Percentiles rank a stretch among this genome's conserved stretches.
These are phyloP conservation scores for Penicillium hesseltinei DNA, from an alignment of 2,329 filamentous ascomycete species.

Conservation along the genomic window DNA sequence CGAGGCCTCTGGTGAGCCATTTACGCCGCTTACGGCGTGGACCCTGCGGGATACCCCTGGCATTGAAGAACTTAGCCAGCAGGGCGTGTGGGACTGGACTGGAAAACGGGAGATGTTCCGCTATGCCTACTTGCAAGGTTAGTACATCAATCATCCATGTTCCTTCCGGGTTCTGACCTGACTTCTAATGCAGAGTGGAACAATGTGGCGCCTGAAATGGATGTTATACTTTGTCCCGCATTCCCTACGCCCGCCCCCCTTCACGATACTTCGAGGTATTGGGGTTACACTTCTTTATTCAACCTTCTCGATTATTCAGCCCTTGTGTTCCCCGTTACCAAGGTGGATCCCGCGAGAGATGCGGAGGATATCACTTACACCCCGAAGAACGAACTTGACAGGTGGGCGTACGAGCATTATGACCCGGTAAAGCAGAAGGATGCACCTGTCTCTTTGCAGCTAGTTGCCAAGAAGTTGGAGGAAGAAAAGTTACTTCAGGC, in stretches of 20 bases:
- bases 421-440: constrained; percentile 46
- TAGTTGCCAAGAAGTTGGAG: constrained; percentile 54
- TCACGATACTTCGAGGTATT: constrained; percentile 56
- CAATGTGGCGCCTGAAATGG: constrained; percentile 28
- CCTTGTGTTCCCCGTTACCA: constrained; percentile 58
- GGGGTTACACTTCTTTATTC: constrained; percentile 67
- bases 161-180: neutral
- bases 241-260: constrained; percentile 56
- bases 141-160: neutral
- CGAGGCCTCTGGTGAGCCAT: neutral
- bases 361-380: neutral
- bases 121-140: constrained; percentile 9
- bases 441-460: constrained; percentile 53
- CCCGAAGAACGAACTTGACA: neutral
- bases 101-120: constrained; percentile 10
- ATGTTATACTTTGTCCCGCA: constrained; percentile 62
- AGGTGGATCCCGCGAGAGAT: constrained; percentile 43
- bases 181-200: constrained; percentile 8
- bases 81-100: constrained; percentile 11
- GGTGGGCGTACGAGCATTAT: constrained; percentile 28
- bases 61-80: constrained; percentile 8
- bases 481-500: constrained; percentile 54
- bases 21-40: neutral
- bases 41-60: constrained; percentile 7
- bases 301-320: constrained; percentile 68